These are phyloP conservation scores for Collybia mongolica DNA, from an alignment of 768 basidiomycete species.

Conservation along the genomic window DNA sequence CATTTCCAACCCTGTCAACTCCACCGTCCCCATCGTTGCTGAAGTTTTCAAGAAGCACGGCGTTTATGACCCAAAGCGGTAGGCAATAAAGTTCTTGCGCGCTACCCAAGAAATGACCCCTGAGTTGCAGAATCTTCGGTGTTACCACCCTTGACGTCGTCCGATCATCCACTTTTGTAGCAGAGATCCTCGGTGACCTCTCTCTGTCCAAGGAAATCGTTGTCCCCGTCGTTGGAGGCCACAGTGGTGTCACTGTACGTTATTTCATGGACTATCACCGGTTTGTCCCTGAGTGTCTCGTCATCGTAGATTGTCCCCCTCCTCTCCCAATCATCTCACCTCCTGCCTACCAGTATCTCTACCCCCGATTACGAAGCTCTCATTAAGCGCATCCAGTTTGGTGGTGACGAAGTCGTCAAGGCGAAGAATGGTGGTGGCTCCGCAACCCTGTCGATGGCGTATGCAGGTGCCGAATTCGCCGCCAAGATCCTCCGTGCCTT, in stretches of 20 bases:
- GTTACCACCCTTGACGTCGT: constrained; percentile 98
- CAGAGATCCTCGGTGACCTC: constrained; percentile 70
- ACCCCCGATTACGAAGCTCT: constrained; percentile 54
- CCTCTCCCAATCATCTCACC: constrained; percentile 84
- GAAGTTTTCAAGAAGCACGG: constrained; percentile 94
- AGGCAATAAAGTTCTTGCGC: constrained; percentile 12
- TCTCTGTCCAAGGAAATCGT: constrained; percentile 58
- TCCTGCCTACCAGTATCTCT: constrained; percentile 61
- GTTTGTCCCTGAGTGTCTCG: not conserved
- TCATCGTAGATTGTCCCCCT: constrained; percentile 81
- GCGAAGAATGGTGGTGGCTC: constrained; percentile 95
- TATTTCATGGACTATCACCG: not conserved
- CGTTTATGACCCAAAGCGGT: constrained; percentile 92
- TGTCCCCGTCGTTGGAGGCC: constrained; percentile 93
- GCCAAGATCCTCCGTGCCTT: constrained; percentile 78
- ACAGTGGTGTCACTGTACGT: constrained; percentile 86
- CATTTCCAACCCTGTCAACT: constrained; percentile 99
- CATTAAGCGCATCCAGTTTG: constrained; percentile 88
- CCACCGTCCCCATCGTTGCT: constrained; percentile 94
- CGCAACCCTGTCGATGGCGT: constrained; percentile 97
- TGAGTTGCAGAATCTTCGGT: constrained; percentile 76
- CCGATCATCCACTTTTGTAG: constrained; percentile 94
- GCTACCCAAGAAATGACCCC: too few species aligned
- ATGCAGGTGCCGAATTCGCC: constrained; percentile 90
- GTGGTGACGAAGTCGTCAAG: constrained; percentile 97